Conservation (phyloP, 176 grass and related monocot species). For the Carex myosuroides region DNA sequence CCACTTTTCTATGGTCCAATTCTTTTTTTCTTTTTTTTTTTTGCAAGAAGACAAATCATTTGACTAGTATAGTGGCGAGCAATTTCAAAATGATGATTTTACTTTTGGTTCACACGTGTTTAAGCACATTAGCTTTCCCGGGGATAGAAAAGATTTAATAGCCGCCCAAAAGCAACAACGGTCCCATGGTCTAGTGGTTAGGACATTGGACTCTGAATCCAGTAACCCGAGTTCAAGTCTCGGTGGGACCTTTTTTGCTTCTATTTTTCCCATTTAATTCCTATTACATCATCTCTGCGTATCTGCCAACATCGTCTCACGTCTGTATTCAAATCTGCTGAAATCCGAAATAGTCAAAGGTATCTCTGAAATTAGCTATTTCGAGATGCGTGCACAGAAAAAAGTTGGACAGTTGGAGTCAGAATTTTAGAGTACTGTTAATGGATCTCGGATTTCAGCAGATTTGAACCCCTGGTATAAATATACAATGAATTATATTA, state of each 20-base stretch:
- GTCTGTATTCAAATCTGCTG: too few relatives aligned
- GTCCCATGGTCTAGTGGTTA: constrained; percentile 28
- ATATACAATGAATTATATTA: background rate
- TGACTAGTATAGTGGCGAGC: background rate
- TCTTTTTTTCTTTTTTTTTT: background rate
- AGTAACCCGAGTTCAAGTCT: constrained; percentile 27
- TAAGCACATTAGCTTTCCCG: too few relatives aligned
- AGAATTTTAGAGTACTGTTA: too few relatives aligned
- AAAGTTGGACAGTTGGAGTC: too few relatives aligned
- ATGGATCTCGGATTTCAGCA: too few relatives aligned
- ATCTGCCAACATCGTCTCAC: background rate
- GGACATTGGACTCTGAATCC: constrained; percentile 31
- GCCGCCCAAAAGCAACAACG: background rate
- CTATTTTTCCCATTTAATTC: background rate
- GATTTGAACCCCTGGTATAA: too few relatives aligned
- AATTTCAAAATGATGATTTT: background rate
- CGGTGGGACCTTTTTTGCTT: constrained; percentile 9
- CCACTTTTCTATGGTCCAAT: background rate
- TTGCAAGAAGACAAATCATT: background rate
- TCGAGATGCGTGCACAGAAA: too few relatives aligned
- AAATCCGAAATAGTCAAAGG: too few relatives aligned
- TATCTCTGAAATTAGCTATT: too few relatives aligned
- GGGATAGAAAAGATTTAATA: too few relatives aligned
- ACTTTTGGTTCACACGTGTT: background rate
- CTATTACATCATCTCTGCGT: background rate